A percentile compares a stretch with the other conserved stretches of the same genome.
Conservation (phyloP, 2,329 filamentous ascomycete species). For the Colletotrichum orbiculare region DNA sequence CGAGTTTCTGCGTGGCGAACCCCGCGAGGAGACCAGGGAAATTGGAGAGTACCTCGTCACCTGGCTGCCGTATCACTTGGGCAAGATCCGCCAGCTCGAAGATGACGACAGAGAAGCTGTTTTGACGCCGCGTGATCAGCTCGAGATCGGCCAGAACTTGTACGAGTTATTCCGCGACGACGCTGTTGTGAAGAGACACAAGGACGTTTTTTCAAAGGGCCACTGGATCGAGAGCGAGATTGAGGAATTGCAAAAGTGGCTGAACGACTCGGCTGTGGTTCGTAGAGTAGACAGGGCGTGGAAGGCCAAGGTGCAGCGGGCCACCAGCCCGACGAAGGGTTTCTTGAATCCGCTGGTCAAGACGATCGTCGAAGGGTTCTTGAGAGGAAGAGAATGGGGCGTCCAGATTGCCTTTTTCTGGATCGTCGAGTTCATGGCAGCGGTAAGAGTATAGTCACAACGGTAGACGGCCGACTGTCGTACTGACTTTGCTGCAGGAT, state of each 20-base stretch:
- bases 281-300: conserved; percentile 3
- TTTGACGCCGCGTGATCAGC: background rate
- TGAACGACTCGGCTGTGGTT: conserved; percentile 1
- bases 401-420: background rate
- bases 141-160: conserved; percentile 1
- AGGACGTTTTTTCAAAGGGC: background rate
- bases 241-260: background rate
- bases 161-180: background rate
- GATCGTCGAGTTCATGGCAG: background rate
- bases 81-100: background rate
- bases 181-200: background rate
- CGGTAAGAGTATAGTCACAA: background rate
- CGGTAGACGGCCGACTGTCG: no score
- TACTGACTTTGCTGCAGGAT: no score
- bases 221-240: background rate
- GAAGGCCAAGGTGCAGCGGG: background rate
- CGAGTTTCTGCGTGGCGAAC: background rate
- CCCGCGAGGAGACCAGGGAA: background rate
- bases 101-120: background rate
- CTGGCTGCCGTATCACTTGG: background rate
- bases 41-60: background rate
- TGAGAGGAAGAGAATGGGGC: background rate
- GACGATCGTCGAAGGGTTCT: background rate
- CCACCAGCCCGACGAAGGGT: background rate
- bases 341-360: background rate